Evolutionary conservation across 2,329 filamentous ascomycete species (phyloP).

Genomic region (Fusarium phyllophilum): DNA sequence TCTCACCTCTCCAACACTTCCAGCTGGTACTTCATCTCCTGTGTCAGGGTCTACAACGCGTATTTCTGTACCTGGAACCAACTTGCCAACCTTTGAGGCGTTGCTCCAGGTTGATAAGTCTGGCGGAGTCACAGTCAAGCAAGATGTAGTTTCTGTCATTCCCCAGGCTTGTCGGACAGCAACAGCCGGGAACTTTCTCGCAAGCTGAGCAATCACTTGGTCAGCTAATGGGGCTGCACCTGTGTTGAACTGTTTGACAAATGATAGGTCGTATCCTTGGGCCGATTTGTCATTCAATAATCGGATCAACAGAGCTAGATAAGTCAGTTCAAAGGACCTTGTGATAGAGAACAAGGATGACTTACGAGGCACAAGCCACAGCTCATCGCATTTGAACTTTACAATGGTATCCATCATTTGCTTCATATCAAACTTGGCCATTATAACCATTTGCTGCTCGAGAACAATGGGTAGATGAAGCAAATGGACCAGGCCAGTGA

Average conservation of each 20-base stretch:
- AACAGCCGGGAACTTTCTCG: not conserved
- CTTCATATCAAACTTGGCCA: not conserved
- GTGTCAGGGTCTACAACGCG: not conserved
- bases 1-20: not conserved
- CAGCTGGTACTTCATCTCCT: not conserved
- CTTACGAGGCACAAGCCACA: not conserved
- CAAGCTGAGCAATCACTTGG: not conserved
- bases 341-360: accelerated
- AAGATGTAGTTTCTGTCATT: not conserved
- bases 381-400: not conserved
- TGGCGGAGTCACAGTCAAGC: not conserved
- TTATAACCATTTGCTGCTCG: not conserved
- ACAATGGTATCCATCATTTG: not conserved
- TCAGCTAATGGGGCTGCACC: not conserved
- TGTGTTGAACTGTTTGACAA: not conserved
- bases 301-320: not conserved
- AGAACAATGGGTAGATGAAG: not conserved
- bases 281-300: not conserved
- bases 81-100: not conserved
- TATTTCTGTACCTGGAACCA: not conserved
- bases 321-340: accelerated
- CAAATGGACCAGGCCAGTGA: not conserved
- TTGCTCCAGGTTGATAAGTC: not conserved
- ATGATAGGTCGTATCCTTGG: not conserved
- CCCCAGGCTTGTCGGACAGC: not conserved